These are phyloP conservation scores for Hymenoscyphus occultus DNA, from an alignment of 2,329 filamentous ascomycete genomes.

Conservation along the genomic window DNA sequence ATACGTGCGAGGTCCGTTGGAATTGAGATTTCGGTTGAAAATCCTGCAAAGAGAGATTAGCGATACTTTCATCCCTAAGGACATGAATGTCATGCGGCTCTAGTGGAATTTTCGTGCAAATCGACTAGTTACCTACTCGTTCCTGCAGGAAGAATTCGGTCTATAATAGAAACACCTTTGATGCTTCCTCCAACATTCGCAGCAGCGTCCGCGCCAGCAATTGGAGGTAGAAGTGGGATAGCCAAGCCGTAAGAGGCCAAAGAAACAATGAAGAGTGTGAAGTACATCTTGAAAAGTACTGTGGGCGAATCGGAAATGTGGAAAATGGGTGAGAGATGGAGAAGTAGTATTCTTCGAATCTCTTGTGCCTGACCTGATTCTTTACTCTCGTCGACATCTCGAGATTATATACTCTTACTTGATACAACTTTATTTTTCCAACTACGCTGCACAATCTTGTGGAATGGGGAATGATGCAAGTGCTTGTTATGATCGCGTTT, in stretches of 20 bases:
- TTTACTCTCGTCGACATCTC: not conserved
- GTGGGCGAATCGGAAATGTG: not conserved
- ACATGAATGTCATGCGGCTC: too few species aligned
- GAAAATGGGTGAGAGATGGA: not conserved
- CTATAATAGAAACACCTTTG: not conserved
- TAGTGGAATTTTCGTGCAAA: too few species aligned
- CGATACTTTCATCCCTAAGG: too few species aligned
- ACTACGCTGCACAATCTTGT: not conserved
- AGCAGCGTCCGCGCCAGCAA: not conserved
- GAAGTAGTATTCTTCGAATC: not conserved
- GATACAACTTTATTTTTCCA: not conserved
- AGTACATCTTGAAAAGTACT: not conserved
- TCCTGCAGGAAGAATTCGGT: not conserved
- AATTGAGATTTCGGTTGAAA: too few species aligned
- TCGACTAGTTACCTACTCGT: too few species aligned
- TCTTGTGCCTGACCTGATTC: not conserved
- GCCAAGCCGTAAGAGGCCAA: conserved; percentile 2
- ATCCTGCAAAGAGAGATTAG: too few species aligned
- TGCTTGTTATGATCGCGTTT: not conserved
- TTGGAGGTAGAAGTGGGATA: not conserved
- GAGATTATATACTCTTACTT: not conserved
- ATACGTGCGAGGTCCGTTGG: too few species aligned
- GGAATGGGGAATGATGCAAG: not conserved
- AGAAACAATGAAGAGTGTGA: not conserved
- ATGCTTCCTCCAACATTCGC: not conserved